Evolutionary conservation across 352 stramenopile species (phyloP), one percentile per base, ranked within the genome.

Genomic region (Pythium periplocum): DNA sequence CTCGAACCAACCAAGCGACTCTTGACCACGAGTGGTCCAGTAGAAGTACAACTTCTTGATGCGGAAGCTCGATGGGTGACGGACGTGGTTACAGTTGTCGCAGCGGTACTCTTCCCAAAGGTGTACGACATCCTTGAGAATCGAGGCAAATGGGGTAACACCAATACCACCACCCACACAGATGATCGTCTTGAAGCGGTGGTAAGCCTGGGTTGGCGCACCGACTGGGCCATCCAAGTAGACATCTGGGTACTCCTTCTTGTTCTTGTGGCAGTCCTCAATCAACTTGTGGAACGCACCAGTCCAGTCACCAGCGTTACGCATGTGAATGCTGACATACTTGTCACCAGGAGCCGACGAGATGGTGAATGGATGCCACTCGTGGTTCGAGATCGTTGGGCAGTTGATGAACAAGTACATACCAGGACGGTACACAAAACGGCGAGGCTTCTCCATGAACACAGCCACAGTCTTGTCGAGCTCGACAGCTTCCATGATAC

Each of bases 351-450:
- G 87, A 38, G 86, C 85, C 10, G 82, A 95, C 33, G 86, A 95
- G 52, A 97, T 87, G 8, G 84, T 96, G 69, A 97, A 97, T 45
- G 90, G 88, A 51, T 97, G 90, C 87, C 87, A 96, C 69, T 97
- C 79, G 35, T 86, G 69, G 4, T 61, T 57, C 31, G 83, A 94
- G 46, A 97, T 82, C 6, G 75, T 33, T 9, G 87, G 87, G 32
- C 88, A 73, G 57, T 96, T 93, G 47, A 97, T 69, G 53, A 93
- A 96, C 50, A 90, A 69, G 64, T 97, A 97, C 82, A 92, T 90
- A 17, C 82, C 82, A 1, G 82, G 82, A 5, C 69, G 70, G 64
- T 87, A 90, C 32, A 73, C 69, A 51, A 92, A 90, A n/a, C 69
- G 69, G 50, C 73, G 69, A 6, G 82, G 78, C 49, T 87, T 90